Conservation (phyloP, 1,284 basidiomycete genomes). For the Marasmius fiardii region DNA sequence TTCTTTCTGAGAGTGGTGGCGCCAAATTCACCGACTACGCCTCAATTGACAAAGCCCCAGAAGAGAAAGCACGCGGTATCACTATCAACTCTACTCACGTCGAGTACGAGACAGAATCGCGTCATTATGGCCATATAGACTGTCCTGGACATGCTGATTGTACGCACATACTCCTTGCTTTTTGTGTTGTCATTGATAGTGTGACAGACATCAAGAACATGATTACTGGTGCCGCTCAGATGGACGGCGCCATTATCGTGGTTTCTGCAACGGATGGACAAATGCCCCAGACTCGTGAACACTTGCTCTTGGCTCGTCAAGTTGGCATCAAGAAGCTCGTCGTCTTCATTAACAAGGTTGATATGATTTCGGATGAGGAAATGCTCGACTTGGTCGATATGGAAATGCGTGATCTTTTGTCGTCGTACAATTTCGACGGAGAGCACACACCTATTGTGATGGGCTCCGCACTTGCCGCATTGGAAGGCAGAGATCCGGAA, state of each 20-base stretch:
- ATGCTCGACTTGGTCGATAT: conserved; percentile 99
- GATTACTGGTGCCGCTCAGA: conserved; percentile 99
- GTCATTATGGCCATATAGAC: conserved; percentile 99
- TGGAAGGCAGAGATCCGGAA: conserved; percentile 81
- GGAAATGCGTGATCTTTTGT: conserved; percentile 99
- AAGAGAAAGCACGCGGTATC: conserved; percentile 99
- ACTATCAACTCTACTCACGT: conserved; percentile 96
- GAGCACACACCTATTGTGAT: conserved; percentile 96
- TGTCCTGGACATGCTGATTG: conserved; percentile 96
- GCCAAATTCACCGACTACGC: conserved; percentile 98
- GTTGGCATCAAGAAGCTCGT: conserved; percentile 98
- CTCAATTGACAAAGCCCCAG: conserved; percentile 99
- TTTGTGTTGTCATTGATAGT: conserved; percentile 9
- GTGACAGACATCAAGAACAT: conserved; percentile 91
- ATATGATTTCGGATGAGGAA: conserved; percentile 95
- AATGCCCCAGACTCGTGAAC: conserved; percentile 99
- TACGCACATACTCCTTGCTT: conserved; percentile 30
- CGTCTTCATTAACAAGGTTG: conserved; percentile 99
- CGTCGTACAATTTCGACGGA: conserved; percentile 93
- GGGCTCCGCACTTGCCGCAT: conserved; percentile 94
- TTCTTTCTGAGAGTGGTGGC: conserved; percentile 77
- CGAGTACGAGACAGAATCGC: conserved; percentile 91
- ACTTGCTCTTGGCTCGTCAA: conserved; percentile 95
- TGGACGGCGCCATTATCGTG: conserved; percentile 97
- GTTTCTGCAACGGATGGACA: conserved; percentile 99